Conservation (phyloP, 305 asterid species). For the Solanum hybrid region DNA sequence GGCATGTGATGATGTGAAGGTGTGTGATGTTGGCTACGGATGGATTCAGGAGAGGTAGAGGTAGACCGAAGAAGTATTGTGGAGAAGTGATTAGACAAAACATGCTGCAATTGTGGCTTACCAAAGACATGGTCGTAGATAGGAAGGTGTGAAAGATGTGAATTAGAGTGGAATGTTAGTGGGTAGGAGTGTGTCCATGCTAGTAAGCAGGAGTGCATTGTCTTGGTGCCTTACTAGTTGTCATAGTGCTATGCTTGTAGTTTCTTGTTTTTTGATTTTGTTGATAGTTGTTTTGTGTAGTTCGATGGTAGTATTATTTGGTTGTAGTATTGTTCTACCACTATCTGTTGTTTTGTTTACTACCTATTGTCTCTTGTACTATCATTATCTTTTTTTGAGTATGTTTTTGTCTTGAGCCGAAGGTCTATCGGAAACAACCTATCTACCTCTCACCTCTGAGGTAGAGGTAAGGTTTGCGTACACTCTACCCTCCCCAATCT, state of each 20-base stretch:
- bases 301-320: background rate
- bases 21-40: background rate
- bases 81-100: background rate
- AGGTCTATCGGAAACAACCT: background rate
- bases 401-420: background rate
- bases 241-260: background rate
- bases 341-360: background rate
- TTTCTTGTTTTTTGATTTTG: background rate
- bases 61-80: background rate
- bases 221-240: background rate
- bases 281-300: background rate
- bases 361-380: background rate
- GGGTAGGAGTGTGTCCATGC: background rate
- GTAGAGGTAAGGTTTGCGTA: background rate
- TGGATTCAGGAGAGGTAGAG: background rate
- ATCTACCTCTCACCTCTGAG: background rate
- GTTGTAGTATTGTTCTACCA: background rate
- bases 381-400: background rate
- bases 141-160: background rate
- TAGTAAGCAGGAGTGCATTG: background rate
- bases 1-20: background rate
- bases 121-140: background rate
- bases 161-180: background rate
- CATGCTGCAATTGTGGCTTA: background rate
- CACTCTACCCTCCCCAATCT: background rate